A percentile compares a stretch with the other conserved stretches of the same genome.
Evolutionary conservation across 2,329 filamentous ascomycete genomes (phyloP).

Genomic region (Apiospora marii): DNA sequence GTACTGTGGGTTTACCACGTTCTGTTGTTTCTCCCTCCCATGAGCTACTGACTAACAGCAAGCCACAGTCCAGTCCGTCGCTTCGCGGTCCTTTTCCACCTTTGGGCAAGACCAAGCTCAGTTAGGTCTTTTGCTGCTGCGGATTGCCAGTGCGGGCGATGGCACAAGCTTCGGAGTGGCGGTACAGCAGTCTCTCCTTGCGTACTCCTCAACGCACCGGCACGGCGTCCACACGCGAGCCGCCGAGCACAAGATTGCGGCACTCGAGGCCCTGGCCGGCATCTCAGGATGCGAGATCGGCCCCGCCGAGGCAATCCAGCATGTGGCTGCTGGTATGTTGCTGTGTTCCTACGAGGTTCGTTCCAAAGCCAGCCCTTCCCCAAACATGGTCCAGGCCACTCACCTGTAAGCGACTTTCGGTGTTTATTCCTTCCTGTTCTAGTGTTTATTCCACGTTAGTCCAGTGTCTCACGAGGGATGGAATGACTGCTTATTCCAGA

Average conservation of each 20-base stretch:
- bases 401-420: no score
- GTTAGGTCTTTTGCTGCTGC: slow-evolving; percentile 34
- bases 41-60: background rate
- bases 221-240: slow-evolving; percentile 32
- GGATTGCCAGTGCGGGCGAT: slow-evolving; percentile 33
- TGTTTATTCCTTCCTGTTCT: no score
- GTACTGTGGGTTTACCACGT: background rate
- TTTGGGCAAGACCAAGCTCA: slow-evolving; percentile 32
- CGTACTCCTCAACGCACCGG: background rate
- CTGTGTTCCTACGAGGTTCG: slow-evolving; percentile 38
- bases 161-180: background rate
- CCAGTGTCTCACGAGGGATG: no score
- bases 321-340: slow-evolving; percentile 38
- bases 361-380: background rate
- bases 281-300: slow-evolving; percentile 25
- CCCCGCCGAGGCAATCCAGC: slow-evolving; percentile 34
- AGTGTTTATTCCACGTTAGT: no score
- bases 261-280: slow-evolving; percentile 29
- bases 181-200: background rate
- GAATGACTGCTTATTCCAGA: no score
- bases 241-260: slow-evolving; percentile 34
- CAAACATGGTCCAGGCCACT: background rate
- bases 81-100: slow-evolving; percentile 34
- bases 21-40: background rate
- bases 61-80: slow-evolving; percentile 30